These are phyloP conservation scores for Russula dissimulans DNA, from an alignment of 768 basidiomycete genomes.

Conservation along the genomic window DNA sequence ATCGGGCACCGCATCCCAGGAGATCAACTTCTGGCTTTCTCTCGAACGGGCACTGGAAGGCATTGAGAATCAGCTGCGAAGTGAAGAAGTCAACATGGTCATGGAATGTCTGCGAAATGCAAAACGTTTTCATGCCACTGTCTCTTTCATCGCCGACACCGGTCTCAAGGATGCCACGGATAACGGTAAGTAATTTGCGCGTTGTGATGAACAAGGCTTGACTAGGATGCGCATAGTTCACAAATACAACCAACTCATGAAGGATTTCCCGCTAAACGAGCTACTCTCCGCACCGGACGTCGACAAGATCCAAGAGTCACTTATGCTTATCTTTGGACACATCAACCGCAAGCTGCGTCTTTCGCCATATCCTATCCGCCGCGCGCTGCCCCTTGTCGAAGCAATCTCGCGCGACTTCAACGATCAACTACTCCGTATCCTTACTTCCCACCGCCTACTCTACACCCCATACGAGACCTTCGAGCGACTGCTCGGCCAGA, in stretches of 20 bases:
- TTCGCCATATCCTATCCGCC: slow-evolving; percentile 93
- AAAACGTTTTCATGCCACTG: slow-evolving; percentile 93
- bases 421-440: slow-evolving; percentile 83
- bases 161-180: slow-evolving; percentile 93
- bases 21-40: slow-evolving; percentile 98
- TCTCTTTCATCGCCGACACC: slow-evolving; percentile 96
- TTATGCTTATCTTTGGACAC: slow-evolving; percentile 82
- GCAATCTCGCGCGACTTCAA: slow-evolving; percentile 98
- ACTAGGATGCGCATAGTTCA: slow-evolving; percentile 47
- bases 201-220: neutral
- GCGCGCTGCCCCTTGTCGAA: slow-evolving; percentile 93
- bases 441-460: slow-evolving; percentile 84
- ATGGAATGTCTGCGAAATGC: slow-evolving; percentile 93
- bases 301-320: slow-evolving; percentile 86
- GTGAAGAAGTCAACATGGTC: slow-evolving; percentile 87
- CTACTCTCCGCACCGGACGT: slow-evolving; percentile 94
- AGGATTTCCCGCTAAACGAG: slow-evolving; percentile 96
- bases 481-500: slow-evolving; percentile 70
- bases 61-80: slow-evolving; percentile 84
- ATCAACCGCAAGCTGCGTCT: slow-evolving; percentile 93
- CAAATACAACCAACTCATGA: slow-evolving; percentile 98
- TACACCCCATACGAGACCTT: slow-evolving; percentile 95
- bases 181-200: slow-evolving; percentile 42
- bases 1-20: slow-evolving; percentile 93
- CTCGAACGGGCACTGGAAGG: slow-evolving; percentile 89